Evolutionary conservation across 2,329 filamentous ascomycete genomes (phyloP).

Genomic region (Xylariaceae sp.): DNA sequence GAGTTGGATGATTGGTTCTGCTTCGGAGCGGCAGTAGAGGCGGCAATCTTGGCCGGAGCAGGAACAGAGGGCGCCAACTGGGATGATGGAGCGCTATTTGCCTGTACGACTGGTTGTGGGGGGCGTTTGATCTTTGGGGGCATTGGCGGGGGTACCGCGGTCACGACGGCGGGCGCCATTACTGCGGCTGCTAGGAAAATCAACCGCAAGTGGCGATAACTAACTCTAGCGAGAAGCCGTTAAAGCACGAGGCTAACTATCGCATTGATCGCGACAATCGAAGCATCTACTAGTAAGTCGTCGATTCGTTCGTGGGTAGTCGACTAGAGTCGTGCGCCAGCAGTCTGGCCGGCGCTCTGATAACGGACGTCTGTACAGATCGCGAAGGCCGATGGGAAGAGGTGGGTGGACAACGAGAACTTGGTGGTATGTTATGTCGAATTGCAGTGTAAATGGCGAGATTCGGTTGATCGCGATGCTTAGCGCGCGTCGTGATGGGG

Average conservation of each 20-base stretch:
- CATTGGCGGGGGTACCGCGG: constrained; percentile 33
- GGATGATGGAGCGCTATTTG: constrained; percentile 54
- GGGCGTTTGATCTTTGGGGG: constrained; percentile 62
- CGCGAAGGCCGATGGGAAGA: not conserved
- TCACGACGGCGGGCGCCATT: constrained; percentile 51
- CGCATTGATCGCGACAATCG: constrained; percentile 1
- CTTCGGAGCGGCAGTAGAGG: constrained; percentile 40
- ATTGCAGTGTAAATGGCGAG: not conserved
- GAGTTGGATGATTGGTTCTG: constrained; percentile 40
- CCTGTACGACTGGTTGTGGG: constrained; percentile 58
- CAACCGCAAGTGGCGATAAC: not conserved
- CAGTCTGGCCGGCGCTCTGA: not conserved
- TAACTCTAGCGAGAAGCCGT: constrained; percentile 9
- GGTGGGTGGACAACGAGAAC: not conserved
- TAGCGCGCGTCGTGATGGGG: constrained; percentile 5
- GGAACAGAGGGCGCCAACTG: constrained; percentile 56
- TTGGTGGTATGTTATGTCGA: not conserved
- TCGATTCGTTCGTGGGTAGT: not conserved
- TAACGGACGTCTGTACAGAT: not conserved
- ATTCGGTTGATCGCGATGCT: constrained; percentile 4
- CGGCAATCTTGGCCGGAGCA: constrained; percentile 50
- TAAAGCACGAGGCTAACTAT: constrained; percentile 6
- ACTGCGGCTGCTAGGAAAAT: constrained; percentile 16
- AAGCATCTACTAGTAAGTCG: constrained; percentile 9
- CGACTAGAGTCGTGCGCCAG: not conserved